Evolutionary conservation across 2,329 filamentous ascomycete genomes (phyloP), one percentile per base, ranked within the genome.

Genomic region (Metarhizium rileyi): DNA sequence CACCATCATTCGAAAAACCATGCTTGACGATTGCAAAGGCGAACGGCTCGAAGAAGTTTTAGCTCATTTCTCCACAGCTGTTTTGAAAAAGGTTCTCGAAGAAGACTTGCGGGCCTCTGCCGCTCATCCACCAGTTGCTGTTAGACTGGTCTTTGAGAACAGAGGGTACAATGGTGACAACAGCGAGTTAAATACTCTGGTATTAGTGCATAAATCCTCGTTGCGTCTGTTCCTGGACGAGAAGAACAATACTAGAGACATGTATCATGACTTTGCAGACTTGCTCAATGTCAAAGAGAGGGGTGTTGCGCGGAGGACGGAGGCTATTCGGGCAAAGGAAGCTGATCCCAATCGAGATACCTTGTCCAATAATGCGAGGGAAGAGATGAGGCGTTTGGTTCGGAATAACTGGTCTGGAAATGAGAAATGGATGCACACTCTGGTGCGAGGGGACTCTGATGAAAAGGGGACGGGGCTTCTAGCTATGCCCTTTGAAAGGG

Each of bases 11-110:
- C 81, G 93, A 47, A 96, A 95, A 71, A 95, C 89, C 0, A 95
- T 96, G 87, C 73, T 98, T 47, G 93, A 98, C 63, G 91, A 98
- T 59, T 98, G 93, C 69, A 90, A 86, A 56, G 91, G 91, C 5
- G 90, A 95, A 49, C 84, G 88, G 55, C 80, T 97, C 49, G 90
- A 90, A 63, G 93, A 98, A 62, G 71, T 95, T 1, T 74, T 97
- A 26, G 81, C 88, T 3, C 75, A 81, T 0, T 94, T 98, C 59
- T 96, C 91, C 1, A 87, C 86, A 14, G 79, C 82, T 0, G 90
- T 95, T 1, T 66, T 97, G 53, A 86, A 86, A 61, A 89, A 84
- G 60, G 66, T 79, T 1, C 67, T 86, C 1, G 70, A 74, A 0
- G 68, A 70, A 40, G 62, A 70, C 36, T 58, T 64, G 38, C 63